phyloP scores from a whole-genome alignment of 805 yeast genomes.

The Blastobotrys peoriensis region DNA sequence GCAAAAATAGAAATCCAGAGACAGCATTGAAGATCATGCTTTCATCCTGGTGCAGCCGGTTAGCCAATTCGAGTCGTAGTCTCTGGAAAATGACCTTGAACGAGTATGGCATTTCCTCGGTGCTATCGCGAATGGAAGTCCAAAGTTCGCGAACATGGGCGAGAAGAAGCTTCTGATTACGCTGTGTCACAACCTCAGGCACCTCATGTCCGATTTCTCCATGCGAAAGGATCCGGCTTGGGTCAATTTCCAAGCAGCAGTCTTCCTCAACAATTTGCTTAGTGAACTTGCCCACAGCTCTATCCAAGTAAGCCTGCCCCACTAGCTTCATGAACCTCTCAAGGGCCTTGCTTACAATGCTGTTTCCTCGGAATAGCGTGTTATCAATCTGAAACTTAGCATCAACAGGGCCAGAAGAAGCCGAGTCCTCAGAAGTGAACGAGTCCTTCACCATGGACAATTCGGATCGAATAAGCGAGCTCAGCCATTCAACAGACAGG shows the following conservation, averaged over 20 bases:
- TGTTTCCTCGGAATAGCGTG: slow-evolving; percentile 76
- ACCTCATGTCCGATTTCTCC: slow-evolving; percentile 34
- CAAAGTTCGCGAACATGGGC: slow-evolving; percentile 55
- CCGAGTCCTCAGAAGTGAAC: slow-evolving; percentile 19
- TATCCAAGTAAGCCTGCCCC: slow-evolving; percentile 74
- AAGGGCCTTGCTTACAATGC: slow-evolving; percentile 72
- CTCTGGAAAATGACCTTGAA: slow-evolving; percentile 59
- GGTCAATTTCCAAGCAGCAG: slow-evolving; percentile 73
- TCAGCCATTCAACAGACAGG: slow-evolving; percentile 67
- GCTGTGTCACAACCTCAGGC: slow-evolving; percentile 29
- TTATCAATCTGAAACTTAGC: slow-evolving; percentile 40
- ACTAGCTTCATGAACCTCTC: slow-evolving; percentile 70
- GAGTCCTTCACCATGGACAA: slow-evolving; percentile 29
- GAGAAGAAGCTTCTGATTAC: slow-evolving; percentile 44
- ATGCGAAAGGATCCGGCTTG: slow-evolving; percentile 41
- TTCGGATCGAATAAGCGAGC: slow-evolving; percentile 61
- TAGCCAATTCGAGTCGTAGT: slow-evolving; percentile 37
- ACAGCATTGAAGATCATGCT: slow-evolving; percentile 57
- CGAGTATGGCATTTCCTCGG: slow-evolving; percentile 67
- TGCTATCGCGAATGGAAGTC: slow-evolving; percentile 56
- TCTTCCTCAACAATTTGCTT: slow-evolving; percentile 45
- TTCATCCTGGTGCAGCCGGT: slow-evolving; percentile 11
- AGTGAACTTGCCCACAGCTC: slow-evolving; percentile 66
- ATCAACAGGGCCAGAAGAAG: slow-evolving; percentile 6
- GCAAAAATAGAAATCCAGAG: slow-evolving; percentile 74